These are phyloP conservation scores for Misopates orontium DNA, from an alignment of 257 asterid species.

Conservation along the genomic window DNA sequence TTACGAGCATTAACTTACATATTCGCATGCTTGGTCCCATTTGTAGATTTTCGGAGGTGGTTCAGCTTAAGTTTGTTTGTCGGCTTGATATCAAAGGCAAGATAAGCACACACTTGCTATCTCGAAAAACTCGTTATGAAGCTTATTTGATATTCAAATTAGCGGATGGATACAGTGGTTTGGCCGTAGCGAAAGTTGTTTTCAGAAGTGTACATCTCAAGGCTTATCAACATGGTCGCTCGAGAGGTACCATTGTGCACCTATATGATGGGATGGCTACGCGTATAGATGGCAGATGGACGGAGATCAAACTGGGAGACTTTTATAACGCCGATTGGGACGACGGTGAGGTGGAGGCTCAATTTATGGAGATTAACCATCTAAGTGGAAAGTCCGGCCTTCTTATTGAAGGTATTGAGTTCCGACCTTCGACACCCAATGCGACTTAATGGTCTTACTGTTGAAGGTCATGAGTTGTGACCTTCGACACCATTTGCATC, in stretches of 20 bases:
- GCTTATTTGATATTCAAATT: slow-evolving; percentile 28
- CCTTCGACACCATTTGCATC: too few species aligned
- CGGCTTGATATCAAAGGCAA: slow-evolving; percentile 32
- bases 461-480: too few species aligned
- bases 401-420: slow-evolving; percentile 40
- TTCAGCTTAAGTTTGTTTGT: slow-evolving; percentile 4
- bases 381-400: slow-evolving; percentile 21
- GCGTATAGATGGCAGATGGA: slow-evolving; percentile 33
- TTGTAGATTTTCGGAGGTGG: slow-evolving; percentile 39
- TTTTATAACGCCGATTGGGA: slow-evolving; percentile 21
- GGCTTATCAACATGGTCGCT: slow-evolving; percentile 12
- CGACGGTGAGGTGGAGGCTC: slow-evolving; percentile 37
- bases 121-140: slow-evolving; percentile 22
- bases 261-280: slow-evolving; percentile 2
- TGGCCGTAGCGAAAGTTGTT: slow-evolving; percentile 10
- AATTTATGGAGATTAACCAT: slow-evolving; percentile 23
- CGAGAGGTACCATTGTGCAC: slow-evolving; percentile 19
- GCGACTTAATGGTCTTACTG: too few species aligned
- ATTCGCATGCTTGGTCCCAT: not conserved
- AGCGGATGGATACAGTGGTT: not conserved
- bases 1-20: not conserved
- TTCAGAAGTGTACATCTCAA: slow-evolving; percentile 22
- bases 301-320: slow-evolving; percentile 38
- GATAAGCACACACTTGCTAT: slow-evolving; percentile 19
- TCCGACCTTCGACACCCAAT: slow-evolving; percentile 36